Evolutionary conservation across 2,329 filamentous ascomycete species (phyloP).

Genomic region (Phaeosphaeria sp.): DNA sequence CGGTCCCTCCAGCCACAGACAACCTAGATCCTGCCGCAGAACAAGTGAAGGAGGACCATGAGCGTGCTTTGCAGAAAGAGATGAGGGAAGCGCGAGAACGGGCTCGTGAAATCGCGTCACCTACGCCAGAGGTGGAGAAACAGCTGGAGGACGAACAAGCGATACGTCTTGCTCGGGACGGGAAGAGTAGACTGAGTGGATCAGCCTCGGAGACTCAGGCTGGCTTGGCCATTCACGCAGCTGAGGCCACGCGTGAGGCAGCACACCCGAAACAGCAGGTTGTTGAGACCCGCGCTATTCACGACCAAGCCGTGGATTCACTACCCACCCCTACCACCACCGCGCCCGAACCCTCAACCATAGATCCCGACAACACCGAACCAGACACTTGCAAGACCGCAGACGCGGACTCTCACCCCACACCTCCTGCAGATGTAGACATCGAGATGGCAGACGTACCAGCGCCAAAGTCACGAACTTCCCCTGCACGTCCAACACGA

Average conservation of each 20-base stretch:
- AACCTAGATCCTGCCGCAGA: slow-evolving; percentile 46
- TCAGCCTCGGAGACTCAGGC: slow-evolving; percentile 13
- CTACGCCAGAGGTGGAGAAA: slow-evolving; percentile 66
- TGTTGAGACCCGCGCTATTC: slow-evolving; percentile 15
- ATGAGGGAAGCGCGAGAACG: slow-evolving; percentile 54
- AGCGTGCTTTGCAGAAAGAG: slow-evolving; percentile 58
- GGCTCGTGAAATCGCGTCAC: slow-evolving; percentile 53
- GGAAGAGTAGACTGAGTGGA: slow-evolving; percentile 36
- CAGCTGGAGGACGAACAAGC: slow-evolving; percentile 62
- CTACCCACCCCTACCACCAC: slow-evolving; percentile 46
- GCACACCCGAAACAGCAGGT: slow-evolving; percentile 9
- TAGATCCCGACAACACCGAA: slow-evolving; percentile 32
- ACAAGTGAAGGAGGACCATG: slow-evolving; percentile 61
- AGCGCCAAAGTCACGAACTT: slow-evolving; percentile 4
- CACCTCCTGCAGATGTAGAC: slow-evolving; percentile 45
- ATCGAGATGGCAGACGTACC: slow-evolving; percentile 42
- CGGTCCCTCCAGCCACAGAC: slow-evolving; percentile 30
- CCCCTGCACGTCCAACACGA: slow-evolving; percentile 33
- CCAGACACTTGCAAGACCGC: slow-evolving; percentile 20
- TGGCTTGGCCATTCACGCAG: slow-evolving; percentile 35
- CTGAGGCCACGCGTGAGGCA: slow-evolving; percentile 21
- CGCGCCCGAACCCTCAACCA: slow-evolving; percentile 37
- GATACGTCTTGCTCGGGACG: slow-evolving; percentile 45
- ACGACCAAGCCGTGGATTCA: slow-evolving; percentile 38
- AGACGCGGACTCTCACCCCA: slow-evolving; percentile 33